Conservation (phyloP, 1,284 basidiomycete species). For the Mycena sp. region DNA sequence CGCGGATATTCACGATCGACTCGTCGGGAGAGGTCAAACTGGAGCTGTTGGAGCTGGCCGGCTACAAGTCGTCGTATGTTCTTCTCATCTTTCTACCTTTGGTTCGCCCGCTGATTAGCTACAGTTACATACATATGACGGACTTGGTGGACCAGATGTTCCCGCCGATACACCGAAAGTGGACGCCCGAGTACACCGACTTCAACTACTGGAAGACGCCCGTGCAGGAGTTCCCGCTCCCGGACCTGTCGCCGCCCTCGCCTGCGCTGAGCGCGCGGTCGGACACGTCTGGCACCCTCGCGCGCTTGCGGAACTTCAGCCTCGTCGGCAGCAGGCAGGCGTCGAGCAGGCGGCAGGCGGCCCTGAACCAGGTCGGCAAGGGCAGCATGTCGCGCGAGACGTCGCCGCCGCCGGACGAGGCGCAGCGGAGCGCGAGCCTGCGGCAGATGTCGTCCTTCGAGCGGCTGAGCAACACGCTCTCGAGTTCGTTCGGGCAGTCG, state of each 20-base stretch:
- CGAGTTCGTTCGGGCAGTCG: conserved; percentile 39
- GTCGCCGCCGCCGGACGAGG: conserved; percentile 31
- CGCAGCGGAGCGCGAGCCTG: conserved; percentile 51
- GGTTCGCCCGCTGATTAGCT: not conserved
- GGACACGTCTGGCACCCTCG: conserved; percentile 83
- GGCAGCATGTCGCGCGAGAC: conserved; percentile 34
- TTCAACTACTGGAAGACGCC: conserved; percentile 97
- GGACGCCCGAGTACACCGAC: conserved; percentile 92
- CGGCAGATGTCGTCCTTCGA: conserved; percentile 80
- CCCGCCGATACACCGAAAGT: conserved; percentile 91
- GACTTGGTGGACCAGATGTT: conserved; percentile 99
- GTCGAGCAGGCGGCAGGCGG: conserved; percentile 32
- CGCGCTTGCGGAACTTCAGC: conserved; percentile 84
- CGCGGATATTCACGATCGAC: conserved; percentile 98
- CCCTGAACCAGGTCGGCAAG: conserved; percentile 39
- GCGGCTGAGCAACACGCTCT: conserved; percentile 66
- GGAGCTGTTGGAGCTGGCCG: conserved; percentile 94
- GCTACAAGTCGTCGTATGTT: conserved; percentile 93
- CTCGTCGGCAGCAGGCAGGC: conserved; percentile 65
- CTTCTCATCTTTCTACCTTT: not conserved
- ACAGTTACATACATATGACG: conserved; percentile 97
- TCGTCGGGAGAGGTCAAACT: conserved; percentile 96
- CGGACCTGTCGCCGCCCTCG: conserved; percentile 91
- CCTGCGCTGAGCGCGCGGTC: conserved; percentile 93
- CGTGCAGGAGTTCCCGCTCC: conserved; percentile 82